Evolutionary conservation across 2,329 filamentous ascomycete genomes (phyloP).

Genomic region (Aurifilum marmelostoma): DNA sequence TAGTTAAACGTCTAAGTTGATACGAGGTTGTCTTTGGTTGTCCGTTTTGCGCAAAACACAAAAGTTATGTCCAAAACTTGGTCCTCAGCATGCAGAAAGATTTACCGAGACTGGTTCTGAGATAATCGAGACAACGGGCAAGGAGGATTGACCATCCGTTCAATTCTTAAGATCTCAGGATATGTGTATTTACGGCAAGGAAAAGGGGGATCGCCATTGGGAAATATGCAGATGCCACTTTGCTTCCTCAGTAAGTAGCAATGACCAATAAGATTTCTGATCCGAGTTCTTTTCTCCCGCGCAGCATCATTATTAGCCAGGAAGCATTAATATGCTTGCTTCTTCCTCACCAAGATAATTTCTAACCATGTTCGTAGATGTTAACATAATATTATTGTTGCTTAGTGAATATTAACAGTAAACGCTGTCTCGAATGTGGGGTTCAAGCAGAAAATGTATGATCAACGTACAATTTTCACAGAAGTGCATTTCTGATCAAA

Average conservation of each 20-base stretch:
- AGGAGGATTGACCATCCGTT: background rate
- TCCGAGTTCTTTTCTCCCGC: background rate
- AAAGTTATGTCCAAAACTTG: background rate
- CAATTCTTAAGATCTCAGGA: background rate
- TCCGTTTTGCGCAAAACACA: background rate
- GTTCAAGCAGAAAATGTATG: no score
- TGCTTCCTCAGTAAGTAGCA: background rate
- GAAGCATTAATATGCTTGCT: background rate
- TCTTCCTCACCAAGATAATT: background rate
- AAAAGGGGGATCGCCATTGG: background rate
- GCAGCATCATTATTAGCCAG: background rate
- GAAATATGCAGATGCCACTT: background rate
- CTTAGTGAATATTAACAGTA: background rate
- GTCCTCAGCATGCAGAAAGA: background rate
- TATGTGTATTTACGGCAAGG: background rate
- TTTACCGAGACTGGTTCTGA: background rate
- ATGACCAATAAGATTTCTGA: background rate
- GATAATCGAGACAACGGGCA: background rate
- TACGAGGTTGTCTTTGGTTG: background rate
- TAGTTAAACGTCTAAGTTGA: slow-evolving; percentile 3
- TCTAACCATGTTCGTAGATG: background rate
- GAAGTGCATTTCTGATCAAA: no score
- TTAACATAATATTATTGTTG: background rate
- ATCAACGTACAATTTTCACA: no score
- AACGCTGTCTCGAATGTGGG: no score